These are phyloP conservation scores for Podospora tetraspora DNA, from an alignment of 495 filamentous ascomycete species.

Conservation along the genomic window DNA sequence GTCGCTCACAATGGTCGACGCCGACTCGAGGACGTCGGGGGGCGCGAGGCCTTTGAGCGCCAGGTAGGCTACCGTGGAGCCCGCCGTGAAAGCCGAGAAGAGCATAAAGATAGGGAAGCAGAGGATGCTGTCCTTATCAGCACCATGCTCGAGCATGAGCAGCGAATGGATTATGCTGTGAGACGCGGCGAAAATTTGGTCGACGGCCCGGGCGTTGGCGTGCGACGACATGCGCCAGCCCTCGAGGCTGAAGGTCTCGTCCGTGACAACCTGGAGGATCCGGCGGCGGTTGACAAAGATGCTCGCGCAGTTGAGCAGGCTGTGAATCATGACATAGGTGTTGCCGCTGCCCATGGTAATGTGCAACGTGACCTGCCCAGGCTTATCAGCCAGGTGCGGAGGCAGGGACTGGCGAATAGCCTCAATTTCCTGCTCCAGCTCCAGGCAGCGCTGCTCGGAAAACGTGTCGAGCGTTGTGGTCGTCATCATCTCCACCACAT, in stretches of 20 bases:
- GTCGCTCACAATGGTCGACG: constrained; percentile 43
- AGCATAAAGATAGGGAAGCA: constrained; percentile 51
- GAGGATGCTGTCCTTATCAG: constrained; percentile 45
- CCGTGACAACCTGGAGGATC: constrained; percentile 44
- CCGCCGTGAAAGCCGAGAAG: constrained; percentile 47
- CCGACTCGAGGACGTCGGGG: constrained; percentile 41
- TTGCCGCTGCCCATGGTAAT: constrained; percentile 51
- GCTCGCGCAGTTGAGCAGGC: constrained; percentile 45
- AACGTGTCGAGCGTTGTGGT: constrained; percentile 41
- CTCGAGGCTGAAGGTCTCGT: constrained; percentile 41
- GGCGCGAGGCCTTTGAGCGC: constrained; percentile 46
- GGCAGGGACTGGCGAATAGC: constrained; percentile 40
- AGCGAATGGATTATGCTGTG: constrained; percentile 45
- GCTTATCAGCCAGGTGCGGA: constrained; percentile 46
- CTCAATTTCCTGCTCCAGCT: constrained; percentile 43
- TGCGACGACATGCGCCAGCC: constrained; percentile 40
- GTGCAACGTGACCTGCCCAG: constrained; percentile 46
- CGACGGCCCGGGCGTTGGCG: constrained; percentile 36
- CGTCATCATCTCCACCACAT: constrained; percentile 49
- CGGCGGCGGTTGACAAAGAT: constrained; percentile 50
- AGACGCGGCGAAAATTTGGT: constrained; percentile 45
- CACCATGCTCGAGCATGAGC: constrained; percentile 40
- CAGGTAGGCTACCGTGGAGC: constrained; percentile 47
- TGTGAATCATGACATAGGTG: constrained; percentile 49
- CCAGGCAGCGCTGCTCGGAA: constrained; percentile 39